Conservation (phyloP, 352 stramenopile genomes). For the Phytophthora nicotianae region DNA sequence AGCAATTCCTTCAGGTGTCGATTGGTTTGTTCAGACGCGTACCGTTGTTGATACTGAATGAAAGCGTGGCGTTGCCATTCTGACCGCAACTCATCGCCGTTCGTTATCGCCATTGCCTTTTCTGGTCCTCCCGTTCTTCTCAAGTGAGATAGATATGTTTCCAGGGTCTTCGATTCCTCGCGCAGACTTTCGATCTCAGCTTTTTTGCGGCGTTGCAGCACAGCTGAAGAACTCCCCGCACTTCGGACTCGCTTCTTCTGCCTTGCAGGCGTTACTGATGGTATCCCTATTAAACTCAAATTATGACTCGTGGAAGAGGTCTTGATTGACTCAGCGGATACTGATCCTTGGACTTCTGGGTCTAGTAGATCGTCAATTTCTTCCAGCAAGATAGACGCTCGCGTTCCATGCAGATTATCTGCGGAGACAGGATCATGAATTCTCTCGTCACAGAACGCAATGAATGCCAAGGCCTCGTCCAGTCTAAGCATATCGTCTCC, state of each 20-base stretch:
- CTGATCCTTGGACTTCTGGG: not conserved
- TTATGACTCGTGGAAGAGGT: not conserved
- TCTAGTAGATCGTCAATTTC: conserved; percentile 14
- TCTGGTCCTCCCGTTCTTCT: not conserved
- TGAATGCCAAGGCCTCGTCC: conserved; percentile 22
- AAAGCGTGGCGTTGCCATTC: conserved; percentile 12
- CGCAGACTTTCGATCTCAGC: conserved; percentile 20
- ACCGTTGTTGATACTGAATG: conserved; percentile 13
- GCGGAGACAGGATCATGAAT: too few species aligned
- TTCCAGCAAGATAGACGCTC: conserved; percentile 9
- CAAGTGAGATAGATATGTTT: conserved; percentile 6
- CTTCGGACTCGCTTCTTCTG: conserved; percentile 9
- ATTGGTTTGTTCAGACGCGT: conserved; percentile 5
- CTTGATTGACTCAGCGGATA: not conserved
- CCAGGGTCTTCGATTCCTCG: conserved; percentile 8
- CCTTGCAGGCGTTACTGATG: not conserved
- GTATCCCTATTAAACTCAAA: not conserved
- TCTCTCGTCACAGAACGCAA: conserved; percentile 10
- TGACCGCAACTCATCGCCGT: not conserved
- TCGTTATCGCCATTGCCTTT: not conserved
- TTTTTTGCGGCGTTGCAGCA: conserved; percentile 21
- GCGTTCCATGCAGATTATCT: too few species aligned
- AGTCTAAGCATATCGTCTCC: conserved; percentile 17
- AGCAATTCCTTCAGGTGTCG: conserved; percentile 11
- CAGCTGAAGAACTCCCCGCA: conserved; percentile 20